phyloP scores from a whole-genome alignment of 768 basidiomycete genomes.

The Tricholoma hemisulphureum region DNA sequence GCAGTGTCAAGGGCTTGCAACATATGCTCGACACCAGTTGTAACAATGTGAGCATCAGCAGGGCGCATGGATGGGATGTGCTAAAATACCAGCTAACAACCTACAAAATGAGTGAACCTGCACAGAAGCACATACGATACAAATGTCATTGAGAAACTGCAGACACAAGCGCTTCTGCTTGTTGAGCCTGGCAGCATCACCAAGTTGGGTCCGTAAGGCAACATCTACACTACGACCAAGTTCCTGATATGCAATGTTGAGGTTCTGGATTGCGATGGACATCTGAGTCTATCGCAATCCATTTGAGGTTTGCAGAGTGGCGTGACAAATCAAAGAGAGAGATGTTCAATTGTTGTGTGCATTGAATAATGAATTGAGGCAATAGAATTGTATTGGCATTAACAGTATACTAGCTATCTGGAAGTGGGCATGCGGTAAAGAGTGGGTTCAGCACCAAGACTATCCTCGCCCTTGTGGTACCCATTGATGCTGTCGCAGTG shows the following conservation, averaged over 20 bases:
- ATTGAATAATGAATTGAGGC: no score
- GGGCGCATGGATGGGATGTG: neutral
- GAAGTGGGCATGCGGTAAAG: no score
- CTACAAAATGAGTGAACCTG: neutral
- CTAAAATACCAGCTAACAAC: neutral
- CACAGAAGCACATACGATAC: neutral
- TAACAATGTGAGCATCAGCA: neutral
- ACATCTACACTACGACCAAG: slow-evolving; percentile 4
- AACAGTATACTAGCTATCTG: no score
- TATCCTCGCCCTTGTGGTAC: no score
- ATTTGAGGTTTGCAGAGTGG: no score
- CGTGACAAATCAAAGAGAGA: no score
- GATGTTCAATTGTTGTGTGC: no score
- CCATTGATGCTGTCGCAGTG: no score
- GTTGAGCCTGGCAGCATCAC: slow-evolving; percentile 14
- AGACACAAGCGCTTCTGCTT: slow-evolving; percentile 12
- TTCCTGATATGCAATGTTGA: slow-evolving; percentile 7
- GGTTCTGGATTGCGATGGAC: slow-evolving; percentile 9
- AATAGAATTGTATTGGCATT: no score
- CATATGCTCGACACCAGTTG: neutral
- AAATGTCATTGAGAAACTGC: slow-evolving; percentile 1
- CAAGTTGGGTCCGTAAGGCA: slow-evolving; percentile 11
- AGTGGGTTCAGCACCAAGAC: no score
- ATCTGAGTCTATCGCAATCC: no score
- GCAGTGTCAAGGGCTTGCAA: neutral